These are phyloP conservation scores for Melocanna baccifera DNA, from an alignment of 176 grass and related monocot species.

Conservation along the genomic window DNA sequence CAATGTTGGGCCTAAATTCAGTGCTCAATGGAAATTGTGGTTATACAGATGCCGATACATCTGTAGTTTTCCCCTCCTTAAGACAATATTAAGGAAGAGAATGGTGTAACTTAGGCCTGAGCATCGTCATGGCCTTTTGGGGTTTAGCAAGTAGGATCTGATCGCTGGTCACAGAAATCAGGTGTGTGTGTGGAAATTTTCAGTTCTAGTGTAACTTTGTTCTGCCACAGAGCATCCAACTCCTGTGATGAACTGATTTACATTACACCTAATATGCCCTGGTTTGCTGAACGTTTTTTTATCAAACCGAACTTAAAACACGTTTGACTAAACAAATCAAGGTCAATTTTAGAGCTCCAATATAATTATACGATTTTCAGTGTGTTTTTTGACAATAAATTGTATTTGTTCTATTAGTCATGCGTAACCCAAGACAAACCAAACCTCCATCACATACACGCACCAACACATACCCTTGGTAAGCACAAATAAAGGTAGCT, in stretches of 20 bases:
- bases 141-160: background rate
- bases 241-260: background rate
- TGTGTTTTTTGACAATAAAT: no score
- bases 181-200: background rate
- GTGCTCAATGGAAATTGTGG: background rate
- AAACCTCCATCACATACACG: no score
- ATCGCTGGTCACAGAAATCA: background rate
- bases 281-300: background rate
- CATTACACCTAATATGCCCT: background rate
- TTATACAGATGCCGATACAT: background rate
- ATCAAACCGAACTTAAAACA: background rate
- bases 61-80: background rate
- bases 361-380: no score
- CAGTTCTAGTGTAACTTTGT: background rate
- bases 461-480: no score
- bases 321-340: no score
- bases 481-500: no score
- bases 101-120: background rate
- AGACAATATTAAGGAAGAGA: background rate
- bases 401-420: no score
- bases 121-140: background rate
- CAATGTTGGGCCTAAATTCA: constrained; percentile 1
- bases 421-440: no score
- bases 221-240: background rate
- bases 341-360: no score